Evolutionary conservation across 257 asterid species (phyloP), one percentile per base, ranked within the genome.

Genomic region (Solanum piurae): DNA sequence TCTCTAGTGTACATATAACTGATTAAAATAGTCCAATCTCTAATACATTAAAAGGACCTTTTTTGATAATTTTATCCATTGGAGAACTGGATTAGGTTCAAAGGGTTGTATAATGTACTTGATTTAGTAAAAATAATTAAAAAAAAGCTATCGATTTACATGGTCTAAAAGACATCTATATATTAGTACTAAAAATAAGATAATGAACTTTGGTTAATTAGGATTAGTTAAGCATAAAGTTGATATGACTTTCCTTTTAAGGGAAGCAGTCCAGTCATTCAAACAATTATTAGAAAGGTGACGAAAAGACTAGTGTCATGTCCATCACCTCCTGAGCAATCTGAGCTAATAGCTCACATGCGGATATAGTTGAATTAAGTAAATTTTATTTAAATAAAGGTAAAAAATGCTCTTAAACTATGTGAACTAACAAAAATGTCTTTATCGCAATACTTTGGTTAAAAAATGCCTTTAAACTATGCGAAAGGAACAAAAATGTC

Each of bases 181-280:
- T 25, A 25, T 25, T 66, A 69, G 34, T 66, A 25, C 73, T 66
- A 66, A 88, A 87, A 88, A 83, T 85, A 64, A 52, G 90, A 84
- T 88, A 86, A 90, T 87, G 49, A 88, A 69, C 85, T 83, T 55
- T 25, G 34, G 9, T 66, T 29, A 29, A 29, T 29, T 66, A 66
- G 73, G 73, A 12, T 11, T 69, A 69, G 38, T 69, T 69, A 69
- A 16, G 11, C 10, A 69, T 29, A 14, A 29, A 69, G 38, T 4
- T 29, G 23, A 29, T 69, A 12, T 90, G 66, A 69, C 93, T 90
- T 94, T 44, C 86, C 94, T 91, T 94, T 90, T 85, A 91, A 91
- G 94, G 92, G 75, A 91, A 87, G 92, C 80, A 85, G 76, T 46
- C 25, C 27, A 77, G 31, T 34, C 40, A 21, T n/a, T 27, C 36